Evolutionary conservation across 2,329 filamentous ascomycete genomes (phyloP), one percentile per base, ranked within the genome.

Genomic region (Hirsutella rhossiliensis): DNA sequence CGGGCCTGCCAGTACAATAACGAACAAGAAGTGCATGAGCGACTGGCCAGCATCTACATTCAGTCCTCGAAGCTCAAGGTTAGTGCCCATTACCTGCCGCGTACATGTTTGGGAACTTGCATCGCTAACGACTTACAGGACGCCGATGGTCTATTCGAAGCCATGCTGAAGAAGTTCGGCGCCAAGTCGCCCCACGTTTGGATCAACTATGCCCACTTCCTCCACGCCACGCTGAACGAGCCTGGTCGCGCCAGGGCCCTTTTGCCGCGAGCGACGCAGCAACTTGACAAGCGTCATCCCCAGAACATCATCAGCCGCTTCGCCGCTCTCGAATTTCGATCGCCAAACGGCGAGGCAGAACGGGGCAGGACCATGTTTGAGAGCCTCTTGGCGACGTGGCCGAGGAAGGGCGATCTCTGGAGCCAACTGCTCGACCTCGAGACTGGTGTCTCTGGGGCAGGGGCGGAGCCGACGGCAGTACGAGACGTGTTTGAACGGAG

Each of bases 301-400:
- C 65, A 72, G 12, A 76, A 80, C 48, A 74, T 94, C 0, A 87
- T 90, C 45, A 78, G 84, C 54, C 89, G 90, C 53, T 96, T 98
- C 60, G 92, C 85, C 0, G 83, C 86, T 17, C 76, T 98, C 19
- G 92, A 98, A 64, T 98, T 94, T 74, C 83, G 81, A 51, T 90
- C 85, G 11, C 64, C 78, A 8, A 78, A 84, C 55, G 89, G 89
- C 44, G 86, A 94, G 54, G 71, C 87, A 3, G 94, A 98, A 66
- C 85, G 87, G 46, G 92, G 92, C 11, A 83, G 94, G 17, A 98
- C 94, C 23, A 82, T 97, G 58, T 97, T 97, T 55, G 90, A 96
- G 63, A 84, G 83, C 34, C 72, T 98, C 9, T 72, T 98, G 8
- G 76, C 79, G 31, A 82, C 84, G 5, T 95, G 83, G 69, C 87